Evolutionary conservation across 202 grass and related monocot species (phyloP), one percentile per base, ranked within the genome.

Genomic region (Saccharum hybrid): DNA sequence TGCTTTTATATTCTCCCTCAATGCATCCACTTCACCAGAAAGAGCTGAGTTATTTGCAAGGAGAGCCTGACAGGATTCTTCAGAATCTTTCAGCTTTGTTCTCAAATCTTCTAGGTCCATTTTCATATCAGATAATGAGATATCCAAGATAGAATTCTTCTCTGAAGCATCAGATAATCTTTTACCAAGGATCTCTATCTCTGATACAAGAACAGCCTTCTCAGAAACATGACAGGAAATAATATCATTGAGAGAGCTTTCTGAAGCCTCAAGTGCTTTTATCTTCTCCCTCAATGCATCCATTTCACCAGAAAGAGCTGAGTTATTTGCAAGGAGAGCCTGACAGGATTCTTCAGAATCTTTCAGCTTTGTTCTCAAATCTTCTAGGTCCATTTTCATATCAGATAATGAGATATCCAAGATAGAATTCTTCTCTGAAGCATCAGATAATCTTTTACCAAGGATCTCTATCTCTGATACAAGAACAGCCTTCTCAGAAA

Each of bases 391-490:
- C 85, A 59, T 62, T 84, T 94, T 94, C 75, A 75, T 85, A 89
- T 88, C 84, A 86, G 81, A 93, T 73, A 99, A 81, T 75, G 88
- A 84, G 66, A 64, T 90, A 63, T 90, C 93, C 80, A 96, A 88
- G 46, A 43, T 23, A 66, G 87, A 87, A 68, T 96, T 96, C 79
- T 94, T 94, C 75, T 86, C 91, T 78, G 78, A 92, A 82, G 91
- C 87, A 28, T 91, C 82, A 63, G 77, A 71, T 30, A 84, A 76
- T 59, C 57, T 80, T 79, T 88, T 87, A 84, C 75, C 80, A 82
- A 96, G 82, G 46, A 51, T 86, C 60, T 91, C 86, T 57, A 91
- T 40, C 74, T 96, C 86, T 82, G 91, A 89, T 87, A 73, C 75
- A 87, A 96, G 86, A 83, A 82, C 66, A 81, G 67, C 66, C 42